Evolutionary conservation across 116 monocot genomes (phyloP), one percentile per base, ranked within the genome.

Genomic region (Posidonia oceanica): DNA sequence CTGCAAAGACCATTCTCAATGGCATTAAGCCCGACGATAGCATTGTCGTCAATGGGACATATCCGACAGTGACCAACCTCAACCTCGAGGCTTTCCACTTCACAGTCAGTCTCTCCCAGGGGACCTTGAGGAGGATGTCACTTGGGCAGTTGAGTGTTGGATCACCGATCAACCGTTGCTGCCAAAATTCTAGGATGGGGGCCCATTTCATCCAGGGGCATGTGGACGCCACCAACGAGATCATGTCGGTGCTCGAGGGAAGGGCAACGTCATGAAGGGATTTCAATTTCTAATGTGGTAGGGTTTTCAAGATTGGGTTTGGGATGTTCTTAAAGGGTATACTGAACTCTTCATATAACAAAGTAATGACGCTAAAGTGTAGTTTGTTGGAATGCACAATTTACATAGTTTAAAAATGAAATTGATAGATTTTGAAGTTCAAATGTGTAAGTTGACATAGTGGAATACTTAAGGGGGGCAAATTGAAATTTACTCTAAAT

Each of bases 151-250:
- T 91, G 29, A 59, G 21, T 44, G 38, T 38, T 6, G 77, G 83
- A 0, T 77, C 74, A 0, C 77, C 82, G 3, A 89, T 92, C 22
- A 92, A 97, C 66, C 84, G 12, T 15, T 58, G 58, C 48, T 66
- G 69, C 92, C 89, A 3, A 3, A 48, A 51, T 20, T 72, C 92
- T 6, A 71, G 92, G 48, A 92, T 97, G 89, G 92, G 0, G 97
- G 97, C 29, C 11, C 97, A 97, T 74, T 82, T 97, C 78, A 89
- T 97, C 16, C 92, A 97, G 80, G 97, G 92, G 11, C 97, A 97
- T 64, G 85, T 97, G 22, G 97, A 92, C 58, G 80, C 83, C 21
- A 89, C 97, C 3, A 92, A 91, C 7, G 89, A 87, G 77, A 97
- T 97, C 68, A 81, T 75, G 29, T 29, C 1, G 1, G 29, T 29